phyloP scores from a whole-genome alignment of 805 yeast species.

The Jamesozyma rosinii region DNA sequence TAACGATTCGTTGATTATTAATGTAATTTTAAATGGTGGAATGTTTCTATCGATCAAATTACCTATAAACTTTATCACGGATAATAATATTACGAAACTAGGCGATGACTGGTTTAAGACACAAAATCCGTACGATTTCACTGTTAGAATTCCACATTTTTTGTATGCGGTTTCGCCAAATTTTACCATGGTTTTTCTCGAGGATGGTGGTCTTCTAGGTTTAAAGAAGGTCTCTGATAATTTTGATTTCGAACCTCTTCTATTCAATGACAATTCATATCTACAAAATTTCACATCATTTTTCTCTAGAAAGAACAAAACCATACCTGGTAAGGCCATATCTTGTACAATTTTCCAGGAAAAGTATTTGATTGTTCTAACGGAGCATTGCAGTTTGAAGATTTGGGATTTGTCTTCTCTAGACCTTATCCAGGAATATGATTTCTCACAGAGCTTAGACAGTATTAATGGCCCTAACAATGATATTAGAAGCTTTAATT shows the following conservation, averaged over 20 bases:
- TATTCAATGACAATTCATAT: constrained; percentile 50
- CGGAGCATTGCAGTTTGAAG: constrained; percentile 22
- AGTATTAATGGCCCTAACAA: constrained; percentile 7
- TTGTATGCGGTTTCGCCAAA: constrained; percentile 38
- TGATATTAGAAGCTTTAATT: constrained; percentile 14
- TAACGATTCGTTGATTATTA: constrained; percentile 9
- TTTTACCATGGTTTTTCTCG: constrained; percentile 48
- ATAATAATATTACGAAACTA: constrained; percentile 4
- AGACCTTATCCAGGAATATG: constrained; percentile 13
- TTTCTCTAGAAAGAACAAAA: constrained; percentile 13
- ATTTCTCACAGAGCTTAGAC: constrained; percentile 10
- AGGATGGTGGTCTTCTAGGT: constrained; percentile 71
- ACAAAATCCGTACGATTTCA: constrained; percentile 59
- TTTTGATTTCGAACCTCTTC: constrained; percentile 32
- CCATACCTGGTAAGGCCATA: constrained; percentile 14
- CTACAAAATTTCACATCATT: constrained; percentile 30
- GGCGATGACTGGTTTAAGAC: constrained; percentile 51
- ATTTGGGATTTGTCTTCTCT: constrained; percentile 24
- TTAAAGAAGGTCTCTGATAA: constrained; percentile 27
- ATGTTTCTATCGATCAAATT: constrained; percentile 14
- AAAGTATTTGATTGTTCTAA: constrained; percentile 18
- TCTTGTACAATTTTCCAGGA: constrained; percentile 17
- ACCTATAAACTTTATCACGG: constrained; percentile 20
- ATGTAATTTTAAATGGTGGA: constrained; percentile 23
- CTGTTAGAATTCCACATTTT: constrained; percentile 46